Conservation (phyloP, 257 asterid species). For the Cruciata laevipes region DNA sequence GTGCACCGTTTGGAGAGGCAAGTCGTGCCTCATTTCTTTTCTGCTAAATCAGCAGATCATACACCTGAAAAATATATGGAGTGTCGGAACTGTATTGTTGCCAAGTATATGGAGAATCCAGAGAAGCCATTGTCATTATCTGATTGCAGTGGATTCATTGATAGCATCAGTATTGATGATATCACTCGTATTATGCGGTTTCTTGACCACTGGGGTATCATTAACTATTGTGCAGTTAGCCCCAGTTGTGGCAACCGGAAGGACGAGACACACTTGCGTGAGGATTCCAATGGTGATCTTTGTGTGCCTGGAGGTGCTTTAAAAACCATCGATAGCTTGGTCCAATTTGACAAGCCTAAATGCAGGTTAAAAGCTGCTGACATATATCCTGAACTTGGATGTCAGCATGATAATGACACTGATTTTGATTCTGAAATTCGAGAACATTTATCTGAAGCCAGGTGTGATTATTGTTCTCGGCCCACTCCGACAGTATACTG, state of each 20-base stretch:
- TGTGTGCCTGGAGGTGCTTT: constrained; percentile 77
- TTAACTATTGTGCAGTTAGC: constrained; percentile 78
- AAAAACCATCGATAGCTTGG: constrained; percentile 86
- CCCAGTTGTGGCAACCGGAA: constrained; percentile 41
- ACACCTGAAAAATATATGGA: constrained; percentile 94
- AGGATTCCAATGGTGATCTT: constrained; percentile 74
- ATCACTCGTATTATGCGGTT: constrained; percentile 70
- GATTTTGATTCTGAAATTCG: constrained; percentile 68
- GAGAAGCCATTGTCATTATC: constrained; percentile 56
- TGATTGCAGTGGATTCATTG: constrained; percentile 61
- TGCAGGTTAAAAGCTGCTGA: constrained; percentile 70
- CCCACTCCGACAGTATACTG: constrained; percentile 54
- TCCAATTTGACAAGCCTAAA: constrained; percentile 87
- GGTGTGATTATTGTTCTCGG: constrained; percentile 63
- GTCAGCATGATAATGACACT: constrained; percentile 36
- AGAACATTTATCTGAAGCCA: constrained; percentile 62
- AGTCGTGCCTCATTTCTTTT: constrained; percentile 98
- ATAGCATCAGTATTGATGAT: constrained; percentile 64
- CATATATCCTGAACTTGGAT: constrained; percentile 66
- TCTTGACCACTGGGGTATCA: constrained; percentile 98
- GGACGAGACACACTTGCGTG: constrained; percentile 54
- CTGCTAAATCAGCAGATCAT: constrained; percentile 81
- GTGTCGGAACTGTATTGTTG: constrained; percentile 74
- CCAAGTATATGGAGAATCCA: constrained; percentile 87
- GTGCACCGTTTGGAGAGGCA: constrained; percentile 99